These are phyloP conservation scores for Sclerotinia subarctica DNA, from an alignment of 2,329 filamentous ascomycete species.

Conservation along the genomic window DNA sequence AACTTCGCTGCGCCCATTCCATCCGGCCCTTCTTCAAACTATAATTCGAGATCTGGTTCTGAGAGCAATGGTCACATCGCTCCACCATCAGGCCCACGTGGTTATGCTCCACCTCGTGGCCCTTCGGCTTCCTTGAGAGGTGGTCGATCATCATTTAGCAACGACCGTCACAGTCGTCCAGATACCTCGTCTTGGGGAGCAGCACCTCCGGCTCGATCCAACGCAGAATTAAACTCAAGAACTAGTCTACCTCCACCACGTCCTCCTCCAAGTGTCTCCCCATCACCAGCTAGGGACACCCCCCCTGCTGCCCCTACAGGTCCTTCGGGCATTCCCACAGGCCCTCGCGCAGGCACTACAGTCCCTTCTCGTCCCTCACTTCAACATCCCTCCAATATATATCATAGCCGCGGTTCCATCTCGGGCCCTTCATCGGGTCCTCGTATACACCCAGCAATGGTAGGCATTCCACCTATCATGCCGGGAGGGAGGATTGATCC, in stretches of 20 bases:
- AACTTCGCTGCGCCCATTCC: conserved; percentile 34
- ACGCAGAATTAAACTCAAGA: conserved; percentile 23
- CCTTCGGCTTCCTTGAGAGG: conserved; percentile 33
- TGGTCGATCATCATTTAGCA: conserved; percentile 35
- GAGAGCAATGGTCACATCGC: conserved; percentile 24
- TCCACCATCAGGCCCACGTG: conserved; percentile 39
- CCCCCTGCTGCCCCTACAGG: conserved; percentile 33
- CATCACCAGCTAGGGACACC: conserved; percentile 30
- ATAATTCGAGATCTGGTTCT: conserved; percentile 28
- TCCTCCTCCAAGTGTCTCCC: conserved; percentile 32
- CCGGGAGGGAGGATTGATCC: conserved; percentile 37
- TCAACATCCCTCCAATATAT: conserved; percentile 33
- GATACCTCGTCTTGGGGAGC: conserved; percentile 35
- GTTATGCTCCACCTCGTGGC: conserved; percentile 34
- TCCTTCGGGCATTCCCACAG: conserved; percentile 36
- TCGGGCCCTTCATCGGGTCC: conserved; percentile 27
- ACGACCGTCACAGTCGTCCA: conserved; percentile 32
- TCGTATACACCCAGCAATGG: conserved; percentile 38
- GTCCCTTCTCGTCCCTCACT: conserved; percentile 32
- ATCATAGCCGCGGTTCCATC: conserved; percentile 25
- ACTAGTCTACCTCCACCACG: conserved; percentile 27
- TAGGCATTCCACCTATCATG: conserved; percentile 37
- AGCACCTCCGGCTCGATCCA: conserved; percentile 30
- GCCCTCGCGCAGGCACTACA: conserved; percentile 33
- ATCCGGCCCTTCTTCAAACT: conserved; percentile 18